Percentiles rank a stretch among this genome's conserved stretches.
Conservation (phyloP, 768 basidiomycete species). For the Termitomyces sp. region DNA sequence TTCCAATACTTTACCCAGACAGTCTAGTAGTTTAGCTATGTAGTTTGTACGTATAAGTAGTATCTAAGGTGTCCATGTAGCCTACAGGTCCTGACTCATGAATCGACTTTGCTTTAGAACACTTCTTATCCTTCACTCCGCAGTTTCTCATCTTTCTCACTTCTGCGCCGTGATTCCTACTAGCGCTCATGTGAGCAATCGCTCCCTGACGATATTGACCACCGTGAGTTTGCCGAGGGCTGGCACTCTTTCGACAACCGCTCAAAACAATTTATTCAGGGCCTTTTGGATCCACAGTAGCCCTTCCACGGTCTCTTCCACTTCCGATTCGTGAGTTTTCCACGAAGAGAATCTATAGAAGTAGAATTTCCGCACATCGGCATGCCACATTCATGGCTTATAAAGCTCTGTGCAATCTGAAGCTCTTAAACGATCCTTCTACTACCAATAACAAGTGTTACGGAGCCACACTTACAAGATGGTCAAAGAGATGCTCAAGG, state of each 20-base stretch:
- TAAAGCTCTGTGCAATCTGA: slow-evolving; percentile 46
- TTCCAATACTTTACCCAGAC: too few species aligned
- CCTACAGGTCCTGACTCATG: not conserved
- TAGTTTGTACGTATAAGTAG: too few species aligned
- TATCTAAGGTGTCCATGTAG: too few species aligned
- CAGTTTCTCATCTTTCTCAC: slow-evolving; percentile 63
- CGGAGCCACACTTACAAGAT: slow-evolving; percentile 48
- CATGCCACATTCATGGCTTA: slow-evolving; percentile 73
- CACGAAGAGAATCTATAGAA: slow-evolving; percentile 40
- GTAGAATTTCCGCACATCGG: slow-evolving; percentile 59
- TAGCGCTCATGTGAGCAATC: slow-evolving; percentile 40
- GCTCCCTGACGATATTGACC: slow-evolving; percentile 59
- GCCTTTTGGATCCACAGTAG: slow-evolving; percentile 62
- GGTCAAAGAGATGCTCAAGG: slow-evolving; percentile 56
- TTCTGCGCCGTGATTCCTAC: slow-evolving; percentile 69
- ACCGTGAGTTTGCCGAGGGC: slow-evolving; percentile 54
- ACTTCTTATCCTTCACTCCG: slow-evolving; percentile 62
- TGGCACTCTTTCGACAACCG: slow-evolving; percentile 44
- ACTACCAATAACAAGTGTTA: slow-evolving; percentile 52
- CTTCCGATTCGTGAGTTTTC: slow-evolving; percentile 45
- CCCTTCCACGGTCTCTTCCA: slow-evolving; percentile 52
- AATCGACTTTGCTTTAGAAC: slow-evolving; percentile 40
- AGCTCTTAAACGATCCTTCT: slow-evolving; percentile 65
- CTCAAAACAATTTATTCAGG: slow-evolving; percentile 27
- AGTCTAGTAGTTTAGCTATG: too few species aligned